Evolutionary conservation across 2,329 filamentous ascomycete genomes (phyloP), one percentile per base, ranked within the genome.

Genomic region (Cercospora zeae-maydis): DNA sequence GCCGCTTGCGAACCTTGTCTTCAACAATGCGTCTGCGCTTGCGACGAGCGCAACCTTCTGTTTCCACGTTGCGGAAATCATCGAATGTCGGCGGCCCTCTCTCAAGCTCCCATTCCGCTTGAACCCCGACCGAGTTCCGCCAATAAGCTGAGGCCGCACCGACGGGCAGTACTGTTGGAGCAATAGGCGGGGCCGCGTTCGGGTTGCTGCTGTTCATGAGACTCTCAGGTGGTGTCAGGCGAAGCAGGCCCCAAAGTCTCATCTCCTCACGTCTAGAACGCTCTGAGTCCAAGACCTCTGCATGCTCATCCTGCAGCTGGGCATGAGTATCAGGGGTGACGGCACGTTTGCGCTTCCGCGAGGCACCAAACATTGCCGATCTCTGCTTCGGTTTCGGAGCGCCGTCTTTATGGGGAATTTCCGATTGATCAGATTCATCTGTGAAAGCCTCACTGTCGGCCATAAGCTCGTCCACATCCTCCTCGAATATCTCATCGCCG

Each of bases 401-500:
- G 6, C 21, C 13, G 6, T 30, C 13, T n/a, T n/a, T 6, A 10
- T 49, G 9, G 2, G 21, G n/a, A 24, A 6, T 6, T 10, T 7
- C 42, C 4, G 21, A 30, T 2, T 49, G 21, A 49, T 13, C 27
- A 19, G 6, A 13, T 27, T 57, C 54, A n/a, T 59, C 52, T 13
- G 63, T 68, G 47, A 64, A 66, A 16, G 62, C 57, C 1, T 67
- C 67, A 24, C 66, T 64, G 27, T 65, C 57, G 3, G 58, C 59
- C 10, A 66, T 66, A 9, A 58, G 34, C 0, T 66, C 65, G 11
- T 64, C 59, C 1, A 58, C 24, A 3, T 63, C 62, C 7, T 58
- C 34, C 10, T 59, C 70, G 67, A 56, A 27, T 3, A 45, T 13
- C 14, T 66, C 67, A 27, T 68, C 45, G 5, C 71, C 66, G 1